Evolutionary conservation across 345 rosid species (phyloP), one percentile per base, ranked within the genome.

Genomic region (Durio zibethinus): DNA sequence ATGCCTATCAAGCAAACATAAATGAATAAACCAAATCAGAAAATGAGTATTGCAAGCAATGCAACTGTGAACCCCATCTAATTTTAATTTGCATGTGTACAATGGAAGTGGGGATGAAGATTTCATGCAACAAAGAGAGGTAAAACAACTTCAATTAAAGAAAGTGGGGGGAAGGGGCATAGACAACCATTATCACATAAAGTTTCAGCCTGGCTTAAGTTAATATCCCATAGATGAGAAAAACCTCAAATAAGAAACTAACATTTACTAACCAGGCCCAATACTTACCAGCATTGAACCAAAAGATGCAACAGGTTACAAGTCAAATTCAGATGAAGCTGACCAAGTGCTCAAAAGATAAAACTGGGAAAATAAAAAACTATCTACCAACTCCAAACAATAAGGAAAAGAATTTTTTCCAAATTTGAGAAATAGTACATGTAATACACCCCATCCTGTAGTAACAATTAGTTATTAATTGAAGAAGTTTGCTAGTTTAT

Each of bases 1-100:
- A 83, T 96, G 99, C 99, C 99, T 96, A 78, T 33, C 45, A 80
- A 23, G 68, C 21, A 38, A 57, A 52, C 9, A 64, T 63, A 79
- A 63, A 78, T 38, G 21, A 72, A 33, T n/a, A 23, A 76, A 42
- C 21, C 0, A 40, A 38, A 35, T 27, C 47, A 23, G 4, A 4
- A 75, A 47, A 47, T 70, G 73, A 0, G 11, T 16, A 53, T 4
- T n/a, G n/a, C 3, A 79, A 47, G 72, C 14, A 64, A n/a, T 70
- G 36, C 40, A 45, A 27, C 57, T 27, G 35, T 43, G 27, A 70
- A 47, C 15, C 57, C 21, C 40, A 69, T 47, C 52, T n/a, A 15
- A 25, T n/a, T n/a, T n/a, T 33, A 33, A 4, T 68, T 25, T 45
- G 38, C 54, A 14, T 12, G 56, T 25, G 8, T 45, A 15, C 36